These are phyloP conservation scores for Metschnikowia continentalis DNA, from an alignment of 805 yeast species.

Conservation along the genomic window DNA sequence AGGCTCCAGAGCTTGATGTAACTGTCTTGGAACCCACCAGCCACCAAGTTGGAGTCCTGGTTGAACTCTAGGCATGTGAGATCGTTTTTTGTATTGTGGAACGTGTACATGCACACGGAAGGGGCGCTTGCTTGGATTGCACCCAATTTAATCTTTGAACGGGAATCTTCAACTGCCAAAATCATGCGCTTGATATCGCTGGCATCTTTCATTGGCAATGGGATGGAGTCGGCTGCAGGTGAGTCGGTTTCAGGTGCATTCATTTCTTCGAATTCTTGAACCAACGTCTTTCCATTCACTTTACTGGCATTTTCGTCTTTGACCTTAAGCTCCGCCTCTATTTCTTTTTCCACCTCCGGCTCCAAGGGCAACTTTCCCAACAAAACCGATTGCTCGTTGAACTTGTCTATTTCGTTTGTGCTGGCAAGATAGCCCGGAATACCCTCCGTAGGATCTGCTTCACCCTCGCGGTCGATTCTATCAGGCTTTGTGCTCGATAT, in stretches of 20 bases:
- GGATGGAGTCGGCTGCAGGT: slow-evolving; percentile 71
- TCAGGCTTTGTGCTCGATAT: slow-evolving; percentile 40
- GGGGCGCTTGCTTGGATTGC: slow-evolving; percentile 79
- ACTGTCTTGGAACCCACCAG: slow-evolving; percentile 93
- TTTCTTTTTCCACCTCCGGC: slow-evolving; percentile 77
- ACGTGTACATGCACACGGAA: slow-evolving; percentile 95
- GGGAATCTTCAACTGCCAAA: slow-evolving; percentile 72
- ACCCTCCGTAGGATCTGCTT: slow-evolving; percentile 50
- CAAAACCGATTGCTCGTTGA: slow-evolving; percentile 69
- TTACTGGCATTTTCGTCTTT: slow-evolving; percentile 55
- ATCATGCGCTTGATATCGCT: slow-evolving; percentile 78
- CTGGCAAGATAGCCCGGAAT: slow-evolving; percentile 42
- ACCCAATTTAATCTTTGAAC: slow-evolving; percentile 67
- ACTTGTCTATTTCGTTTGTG: slow-evolving; percentile 49
- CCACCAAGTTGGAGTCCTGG: slow-evolving; percentile 79
- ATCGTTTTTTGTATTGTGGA: slow-evolving; percentile 89
- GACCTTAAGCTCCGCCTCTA: slow-evolving; percentile 75
- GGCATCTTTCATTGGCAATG: slow-evolving; percentile 80
- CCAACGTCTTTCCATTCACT: slow-evolving; percentile 42
- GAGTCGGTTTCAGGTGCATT: slow-evolving; percentile 56
- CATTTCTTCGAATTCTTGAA: slow-evolving; percentile 62
- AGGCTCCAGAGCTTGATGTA: slow-evolving; percentile 89
- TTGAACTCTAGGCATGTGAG: slow-evolving; percentile 85
- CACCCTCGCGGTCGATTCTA: slow-evolving; percentile 41
- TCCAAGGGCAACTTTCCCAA: slow-evolving; percentile 85